Conservation (phyloP, 495 filamentous ascomycete species). For the Penicillium goetzii region DNA sequence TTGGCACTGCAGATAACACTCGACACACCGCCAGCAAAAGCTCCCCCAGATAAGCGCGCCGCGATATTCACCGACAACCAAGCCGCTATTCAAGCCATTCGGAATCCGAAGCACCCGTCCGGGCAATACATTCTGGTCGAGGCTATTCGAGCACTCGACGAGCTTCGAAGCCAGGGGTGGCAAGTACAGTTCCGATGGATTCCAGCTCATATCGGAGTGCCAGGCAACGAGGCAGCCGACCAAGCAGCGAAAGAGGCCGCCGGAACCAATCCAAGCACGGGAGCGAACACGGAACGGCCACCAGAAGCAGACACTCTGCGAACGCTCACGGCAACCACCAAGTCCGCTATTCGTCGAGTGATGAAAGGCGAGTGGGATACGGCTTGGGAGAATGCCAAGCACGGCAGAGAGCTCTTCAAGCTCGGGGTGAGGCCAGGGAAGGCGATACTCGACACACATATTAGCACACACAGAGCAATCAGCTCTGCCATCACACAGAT, state of each 20-base stretch:
- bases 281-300: too few species aligned
- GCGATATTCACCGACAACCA: conserved; percentile 23
- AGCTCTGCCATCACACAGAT: conserved; percentile 38
- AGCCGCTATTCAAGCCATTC: conserved; percentile 16
- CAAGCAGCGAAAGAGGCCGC: conserved; percentile 15
- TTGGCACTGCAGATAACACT: conserved; percentile 9
- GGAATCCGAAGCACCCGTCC: conserved; percentile 13
- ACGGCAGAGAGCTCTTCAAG: too few species aligned
- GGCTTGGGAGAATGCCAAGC: too few species aligned
- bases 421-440: too few species aligned
- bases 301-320: too few species aligned
- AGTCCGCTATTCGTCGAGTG: too few species aligned
- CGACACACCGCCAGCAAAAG: conserved; percentile 6
- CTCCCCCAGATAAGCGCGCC: not conserved
- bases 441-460: conserved; percentile 17
- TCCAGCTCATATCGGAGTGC: conserved; percentile 31
- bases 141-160: conserved; percentile 9
- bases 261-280: not conserved
- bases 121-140: conserved; percentile 18
- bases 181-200: conserved; percentile 22
- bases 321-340: too few species aligned
- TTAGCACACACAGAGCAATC: conserved; percentile 34
- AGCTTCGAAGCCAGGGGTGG: conserved; percentile 7
- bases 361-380: too few species aligned
- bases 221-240: conserved; percentile 34